Conservation (phyloP, 2,329 filamentous ascomycete species). For the Nothophaeocryptopus gaeumannii region DNA sequence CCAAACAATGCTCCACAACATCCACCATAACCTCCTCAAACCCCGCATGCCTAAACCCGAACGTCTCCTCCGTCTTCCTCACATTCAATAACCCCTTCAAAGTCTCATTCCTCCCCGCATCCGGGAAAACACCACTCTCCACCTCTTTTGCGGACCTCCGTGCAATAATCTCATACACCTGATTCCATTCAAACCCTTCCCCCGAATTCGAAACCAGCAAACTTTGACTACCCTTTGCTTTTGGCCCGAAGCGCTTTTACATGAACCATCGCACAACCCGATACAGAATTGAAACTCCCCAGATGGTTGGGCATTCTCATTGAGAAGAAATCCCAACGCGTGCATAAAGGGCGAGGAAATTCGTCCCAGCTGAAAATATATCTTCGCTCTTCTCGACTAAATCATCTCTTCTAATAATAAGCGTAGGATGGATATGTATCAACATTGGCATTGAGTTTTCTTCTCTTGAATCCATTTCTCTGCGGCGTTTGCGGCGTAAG, state of each 20-base stretch:
- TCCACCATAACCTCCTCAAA: constrained; percentile 9
- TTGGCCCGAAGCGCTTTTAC: constrained; percentile 10
- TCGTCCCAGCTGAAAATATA: constrained; percentile 12
- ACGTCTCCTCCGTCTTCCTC: constrained; percentile 10
- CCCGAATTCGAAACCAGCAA: constrained; percentile 20
- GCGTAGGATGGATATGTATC: constrained; percentile 32
- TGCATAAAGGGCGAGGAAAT: neutral
- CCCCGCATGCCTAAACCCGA: constrained; percentile 9
- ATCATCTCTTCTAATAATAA: constrained; percentile 33
- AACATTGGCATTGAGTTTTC: constrained; percentile 31
- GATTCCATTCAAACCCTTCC: constrained; percentile 17
- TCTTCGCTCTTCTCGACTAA: constrained; percentile 2
- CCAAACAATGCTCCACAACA: constrained; percentile 10
- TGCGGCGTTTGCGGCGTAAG: constrained; percentile 24
- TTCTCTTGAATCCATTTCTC: constrained; percentile 27
- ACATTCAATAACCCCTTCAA: constrained; percentile 5
- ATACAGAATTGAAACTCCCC: neutral
- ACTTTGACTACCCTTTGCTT: constrained; percentile 20
- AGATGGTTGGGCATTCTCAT: neutral
- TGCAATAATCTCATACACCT: constrained; percentile 14
- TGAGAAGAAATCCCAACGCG: neutral
- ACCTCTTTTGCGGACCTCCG: constrained; percentile 11
- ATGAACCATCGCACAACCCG: constrained; percentile 8
- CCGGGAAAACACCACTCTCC: constrained; percentile 14
- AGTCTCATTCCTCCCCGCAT: constrained; percentile 12